A percentile compares a stretch with the other conserved stretches of the same genome.
Conservation (phyloP, 2,329 filamentous ascomycete genomes). For the Verticillium zaregamsianum region DNA sequence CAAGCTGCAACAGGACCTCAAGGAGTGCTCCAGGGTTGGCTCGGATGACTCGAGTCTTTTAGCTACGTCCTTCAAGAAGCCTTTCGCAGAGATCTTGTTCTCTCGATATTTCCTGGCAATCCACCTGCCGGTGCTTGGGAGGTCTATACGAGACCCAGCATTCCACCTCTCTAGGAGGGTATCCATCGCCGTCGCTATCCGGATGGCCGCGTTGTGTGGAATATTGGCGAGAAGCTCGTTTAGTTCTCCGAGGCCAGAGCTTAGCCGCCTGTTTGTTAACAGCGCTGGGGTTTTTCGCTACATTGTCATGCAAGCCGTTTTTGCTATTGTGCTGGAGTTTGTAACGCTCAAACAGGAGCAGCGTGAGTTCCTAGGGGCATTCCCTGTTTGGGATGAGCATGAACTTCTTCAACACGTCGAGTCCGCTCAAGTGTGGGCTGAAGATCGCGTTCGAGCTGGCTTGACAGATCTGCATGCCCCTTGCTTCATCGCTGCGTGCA, state of each 20-base stretch:
- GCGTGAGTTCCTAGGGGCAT: constrained; percentile 21
- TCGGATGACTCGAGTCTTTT: neutral
- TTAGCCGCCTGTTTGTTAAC: constrained; percentile 31
- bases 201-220: neutral
- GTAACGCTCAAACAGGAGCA: constrained; percentile 38
- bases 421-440: constrained; percentile 22
- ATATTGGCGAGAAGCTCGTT: neutral
- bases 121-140: constrained; percentile 45
- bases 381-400: constrained; percentile 22
- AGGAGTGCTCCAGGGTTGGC: neutral
- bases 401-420: constrained; percentile 26
- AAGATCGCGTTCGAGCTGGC: constrained; percentile 30
- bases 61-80: neutral
- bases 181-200: constrained; percentile 9
- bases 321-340: constrained; percentile 41
- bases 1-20: neutral
- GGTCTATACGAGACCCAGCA: constrained; percentile 36
- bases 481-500: constrained; percentile 22
- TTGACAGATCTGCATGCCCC: constrained; percentile 37
- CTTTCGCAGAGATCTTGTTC: constrained; percentile 29
- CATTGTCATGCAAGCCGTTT: constrained; percentile 30
- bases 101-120: constrained; percentile 46
- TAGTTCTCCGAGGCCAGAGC: constrained; percentile 15
- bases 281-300: constrained; percentile 37
- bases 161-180: constrained; percentile 50